Conservation (phyloP, 2,329 filamentous ascomycete genomes). For the Magnaporthiopsis rhizophila region DNA sequence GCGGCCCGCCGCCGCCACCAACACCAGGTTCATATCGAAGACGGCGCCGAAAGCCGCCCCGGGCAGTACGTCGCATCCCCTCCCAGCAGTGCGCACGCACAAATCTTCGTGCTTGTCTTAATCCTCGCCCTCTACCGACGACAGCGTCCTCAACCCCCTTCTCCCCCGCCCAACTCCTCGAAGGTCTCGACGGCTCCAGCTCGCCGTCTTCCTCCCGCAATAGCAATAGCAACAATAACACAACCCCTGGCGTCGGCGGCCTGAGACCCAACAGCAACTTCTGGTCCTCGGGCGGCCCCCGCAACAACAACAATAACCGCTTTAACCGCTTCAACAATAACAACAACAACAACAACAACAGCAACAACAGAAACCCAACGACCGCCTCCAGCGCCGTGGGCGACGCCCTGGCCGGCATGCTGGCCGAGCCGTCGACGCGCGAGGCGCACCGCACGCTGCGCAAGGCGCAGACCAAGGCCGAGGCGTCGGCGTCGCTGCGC, state of each 20-base stretch:
- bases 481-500: conserved; percentile 27
- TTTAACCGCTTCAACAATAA: too few relatives aligned
- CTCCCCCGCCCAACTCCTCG: background rate
- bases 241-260: too few relatives aligned
- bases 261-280: background rate
- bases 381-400: background rate
- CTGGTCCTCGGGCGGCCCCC: background rate
- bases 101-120: background rate
- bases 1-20: conserved; percentile 7
- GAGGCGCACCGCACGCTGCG: background rate
- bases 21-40: conserved; percentile 2
- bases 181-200: background rate
- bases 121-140: conserved; percentile 1
- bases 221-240: background rate
- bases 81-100: background rate
- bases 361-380: conserved; percentile 1
- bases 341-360: background rate
- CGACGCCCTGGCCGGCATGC: conserved; percentile 9
- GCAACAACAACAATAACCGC: background rate
- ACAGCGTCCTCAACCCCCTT: background rate
- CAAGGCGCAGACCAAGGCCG: conserved; percentile 4
- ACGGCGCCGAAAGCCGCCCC: background rate
- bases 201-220: background rate
- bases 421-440: conserved; percentile 11
- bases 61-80: background rate